These are phyloP conservation scores for Pyrenophora graminea DNA, from an alignment of 2,329 filamentous ascomycete genomes.

Conservation along the genomic window DNA sequence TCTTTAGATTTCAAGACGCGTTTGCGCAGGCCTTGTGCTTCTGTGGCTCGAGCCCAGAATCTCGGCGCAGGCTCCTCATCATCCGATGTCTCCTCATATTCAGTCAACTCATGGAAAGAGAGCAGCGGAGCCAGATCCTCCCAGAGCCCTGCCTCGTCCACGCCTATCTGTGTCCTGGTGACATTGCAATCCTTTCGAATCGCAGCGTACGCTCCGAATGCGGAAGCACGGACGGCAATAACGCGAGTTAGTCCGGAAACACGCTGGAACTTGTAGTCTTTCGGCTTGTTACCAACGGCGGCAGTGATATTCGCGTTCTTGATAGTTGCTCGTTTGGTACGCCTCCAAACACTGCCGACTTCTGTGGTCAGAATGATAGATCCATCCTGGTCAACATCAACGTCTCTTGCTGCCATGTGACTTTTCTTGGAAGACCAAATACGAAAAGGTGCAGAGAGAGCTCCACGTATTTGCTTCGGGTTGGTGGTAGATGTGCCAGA, in stretches of 20 bases:
- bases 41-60: constrained; percentile 56
- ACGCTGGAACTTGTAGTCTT: constrained; percentile 94
- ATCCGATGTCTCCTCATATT: constrained; percentile 49
- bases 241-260: constrained; percentile 87
- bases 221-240: constrained; percentile 80
- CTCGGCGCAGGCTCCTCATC: constrained; percentile 51
- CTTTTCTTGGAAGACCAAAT: constrained; percentile 90
- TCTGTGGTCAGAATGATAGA: constrained; percentile 93
- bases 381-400: constrained; percentile 87
- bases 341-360: constrained; percentile 90
- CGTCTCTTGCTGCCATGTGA: constrained; percentile 80
- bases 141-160: constrained; percentile 72
- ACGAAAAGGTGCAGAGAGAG: constrained; percentile 75
- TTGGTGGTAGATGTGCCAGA: constrained; percentile 81
- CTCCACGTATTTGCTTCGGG: constrained; percentile 83
- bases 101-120: constrained; percentile 64
- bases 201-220: constrained; percentile 87
- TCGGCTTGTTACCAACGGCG: constrained; percentile 64
- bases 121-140: constrained; percentile 72
- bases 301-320: constrained; percentile 65
- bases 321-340: constrained; percentile 78
- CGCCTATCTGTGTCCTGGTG: constrained; percentile 70
- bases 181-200: constrained; percentile 83
- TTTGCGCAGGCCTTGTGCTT: constrained; percentile 58
- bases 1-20: constrained; percentile 66